Percentiles rank a stretch among this genome's conserved stretches.
Conservation (phyloP, 176 grass and related monocot genomes). For the Eremochloa ophiuroides region DNA sequence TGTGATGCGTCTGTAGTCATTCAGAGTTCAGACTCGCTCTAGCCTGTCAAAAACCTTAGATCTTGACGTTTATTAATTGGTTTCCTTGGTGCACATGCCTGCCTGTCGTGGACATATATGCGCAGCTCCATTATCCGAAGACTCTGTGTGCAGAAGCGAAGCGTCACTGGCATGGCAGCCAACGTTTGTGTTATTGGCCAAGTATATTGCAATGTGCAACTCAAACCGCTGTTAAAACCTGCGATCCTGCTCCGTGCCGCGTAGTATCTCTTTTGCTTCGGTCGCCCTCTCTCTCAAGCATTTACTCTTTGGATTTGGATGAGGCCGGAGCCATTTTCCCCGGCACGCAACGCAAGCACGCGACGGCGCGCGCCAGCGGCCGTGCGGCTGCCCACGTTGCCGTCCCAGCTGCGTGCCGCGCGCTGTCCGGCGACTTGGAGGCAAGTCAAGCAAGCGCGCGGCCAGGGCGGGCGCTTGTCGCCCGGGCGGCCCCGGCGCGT, state of each 20-base stretch:
- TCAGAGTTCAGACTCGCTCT: conserved; percentile 1
- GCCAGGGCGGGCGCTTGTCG: background rate
- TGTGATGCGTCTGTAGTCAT: background rate
- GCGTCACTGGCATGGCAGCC: background rate
- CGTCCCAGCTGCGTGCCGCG: background rate
- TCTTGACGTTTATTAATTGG: background rate
- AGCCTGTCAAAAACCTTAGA: conserved; percentile 2
- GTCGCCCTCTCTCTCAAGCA: background rate
- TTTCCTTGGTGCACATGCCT: background rate
- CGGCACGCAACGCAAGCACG: background rate
- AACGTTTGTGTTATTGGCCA: background rate
- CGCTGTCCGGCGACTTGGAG: background rate
- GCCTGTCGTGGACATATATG: too few species aligned
- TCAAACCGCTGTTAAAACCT: background rate
- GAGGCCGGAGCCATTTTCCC: background rate
- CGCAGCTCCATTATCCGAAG: background rate
- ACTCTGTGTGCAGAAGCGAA: background rate
- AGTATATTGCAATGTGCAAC: background rate
- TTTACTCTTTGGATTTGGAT: background rate
- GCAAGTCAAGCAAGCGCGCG: background rate
- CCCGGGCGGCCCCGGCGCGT: background rate
- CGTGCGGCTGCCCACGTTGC: conserved; percentile 7
- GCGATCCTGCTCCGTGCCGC: background rate
- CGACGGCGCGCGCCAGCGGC: background rate
- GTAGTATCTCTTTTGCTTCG: background rate